Conservation (phyloP, 108 stramenopile genomes). For the Licmophora abbreviata region DNA sequence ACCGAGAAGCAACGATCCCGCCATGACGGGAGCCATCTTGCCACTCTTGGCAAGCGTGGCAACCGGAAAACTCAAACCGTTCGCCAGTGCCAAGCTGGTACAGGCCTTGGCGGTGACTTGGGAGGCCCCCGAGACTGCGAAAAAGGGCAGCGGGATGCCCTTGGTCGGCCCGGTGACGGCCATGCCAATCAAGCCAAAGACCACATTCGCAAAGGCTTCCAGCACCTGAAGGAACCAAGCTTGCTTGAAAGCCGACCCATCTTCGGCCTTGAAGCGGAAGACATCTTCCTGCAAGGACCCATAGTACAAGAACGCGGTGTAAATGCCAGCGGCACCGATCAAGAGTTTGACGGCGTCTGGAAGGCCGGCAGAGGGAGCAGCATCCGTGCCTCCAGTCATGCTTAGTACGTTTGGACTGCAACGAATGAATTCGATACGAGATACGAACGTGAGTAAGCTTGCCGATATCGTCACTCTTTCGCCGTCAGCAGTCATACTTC, state of each 20-base stretch:
- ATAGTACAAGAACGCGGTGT: slow-evolving; percentile 91
- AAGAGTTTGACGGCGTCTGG: slow-evolving; percentile 68
- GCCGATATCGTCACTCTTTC: too few relatives aligned
- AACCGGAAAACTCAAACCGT: slow-evolving; percentile 81
- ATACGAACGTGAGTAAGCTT: too few relatives aligned
- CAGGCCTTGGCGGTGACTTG: slow-evolving; percentile 91
- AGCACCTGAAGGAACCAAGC: slow-evolving; percentile 90
- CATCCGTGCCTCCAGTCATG: too few relatives aligned
- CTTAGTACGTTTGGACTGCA: too few relatives aligned
- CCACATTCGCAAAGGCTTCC: slow-evolving; percentile 85
- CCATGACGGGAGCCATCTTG: slow-evolving; percentile 95
- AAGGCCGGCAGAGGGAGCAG: slow-evolving; percentile 17
- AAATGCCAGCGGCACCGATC: slow-evolving; percentile 92
- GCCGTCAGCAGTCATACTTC: too few relatives aligned
- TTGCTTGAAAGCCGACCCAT: slow-evolving; percentile 83
- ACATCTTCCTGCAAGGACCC: slow-evolving; percentile 95
- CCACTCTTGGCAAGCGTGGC: slow-evolving; percentile 86
- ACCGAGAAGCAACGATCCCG: slow-evolving; percentile 76
- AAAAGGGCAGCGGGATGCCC: slow-evolving; percentile 74
- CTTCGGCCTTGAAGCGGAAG: slow-evolving; percentile 76
- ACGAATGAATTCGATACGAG: not conserved
- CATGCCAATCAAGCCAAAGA: slow-evolving; percentile 84
- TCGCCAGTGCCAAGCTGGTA: slow-evolving; percentile 79
- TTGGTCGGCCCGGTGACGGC: slow-evolving; percentile 67
- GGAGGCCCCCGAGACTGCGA: slow-evolving; percentile 82